phyloP scores from a whole-genome alignment of 768 basidiomycete genomes.

The Lactarius psammicola region DNA sequence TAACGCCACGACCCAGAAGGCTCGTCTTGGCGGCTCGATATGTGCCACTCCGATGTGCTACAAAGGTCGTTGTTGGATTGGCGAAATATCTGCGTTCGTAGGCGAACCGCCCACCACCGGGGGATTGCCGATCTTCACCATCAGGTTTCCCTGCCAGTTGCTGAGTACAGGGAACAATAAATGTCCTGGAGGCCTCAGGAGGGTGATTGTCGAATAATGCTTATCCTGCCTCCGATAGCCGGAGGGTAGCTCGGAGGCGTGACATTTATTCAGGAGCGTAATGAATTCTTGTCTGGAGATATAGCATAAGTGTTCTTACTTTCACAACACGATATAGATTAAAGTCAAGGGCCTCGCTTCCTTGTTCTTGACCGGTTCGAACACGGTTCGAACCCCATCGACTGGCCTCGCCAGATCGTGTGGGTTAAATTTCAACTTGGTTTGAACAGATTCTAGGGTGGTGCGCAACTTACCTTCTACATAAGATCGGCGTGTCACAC shows the following conservation, averaged over 20 bases:
- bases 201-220: slow-evolving; percentile 12
- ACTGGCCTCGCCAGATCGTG: slow-evolving; percentile 2
- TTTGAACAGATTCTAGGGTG: slow-evolving; percentile 11
- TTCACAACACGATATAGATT: not conserved
- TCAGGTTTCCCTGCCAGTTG: slow-evolving; percentile 43
- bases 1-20: slow-evolving; percentile 43
- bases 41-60: slow-evolving; percentile 49
- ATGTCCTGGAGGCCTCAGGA: slow-evolving; percentile 46
- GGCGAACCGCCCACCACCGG: slow-evolving; percentile 36
- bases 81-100: slow-evolving; percentile 58
- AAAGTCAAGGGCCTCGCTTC: not conserved
- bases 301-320: not conserved
- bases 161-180: slow-evolving; percentile 40
- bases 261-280: not conserved
- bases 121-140: slow-evolving; percentile 49
- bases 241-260: not conserved
- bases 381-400: slow-evolving; percentile 20
- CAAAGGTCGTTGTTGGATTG: slow-evolving; percentile 63
- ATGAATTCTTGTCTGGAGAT: not conserved
- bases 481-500: not conserved
- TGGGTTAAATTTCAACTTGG: slow-evolving; percentile 16
- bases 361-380: slow-evolving; percentile 4
- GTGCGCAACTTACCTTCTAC: slow-evolving; percentile 12
- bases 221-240: not conserved
- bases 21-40: slow-evolving; percentile 43